Percentiles rank a stretch among this genome's conserved stretches.
These are phyloP conservation scores for Aureobasidium sp. DNA, from an alignment of 2,329 filamentous ascomycete genomes.

Conservation along the genomic window DNA sequence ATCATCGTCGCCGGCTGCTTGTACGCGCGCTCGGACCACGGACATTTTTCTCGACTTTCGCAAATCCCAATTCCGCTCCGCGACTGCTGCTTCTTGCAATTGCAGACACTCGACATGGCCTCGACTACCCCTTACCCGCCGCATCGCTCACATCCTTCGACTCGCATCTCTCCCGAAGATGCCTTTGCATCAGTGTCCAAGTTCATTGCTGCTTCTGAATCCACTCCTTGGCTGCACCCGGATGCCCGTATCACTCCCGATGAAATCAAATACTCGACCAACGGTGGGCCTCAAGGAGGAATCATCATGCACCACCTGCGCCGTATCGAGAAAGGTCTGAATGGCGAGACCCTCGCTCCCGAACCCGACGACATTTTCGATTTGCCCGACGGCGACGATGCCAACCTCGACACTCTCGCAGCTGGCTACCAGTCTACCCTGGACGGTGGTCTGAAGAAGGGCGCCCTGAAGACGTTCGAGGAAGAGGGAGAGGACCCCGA, in stretches of 20 bases:
- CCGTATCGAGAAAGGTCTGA: slow-evolving; percentile 46
- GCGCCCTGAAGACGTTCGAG: slow-evolving; percentile 16
- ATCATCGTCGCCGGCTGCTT: neutral
- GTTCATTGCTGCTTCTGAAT: slow-evolving; percentile 36
- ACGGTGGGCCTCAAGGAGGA: slow-evolving; percentile 38
- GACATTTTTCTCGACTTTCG: slow-evolving; percentile 2
- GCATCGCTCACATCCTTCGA: slow-evolving; percentile 27
- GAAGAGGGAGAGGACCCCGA: slow-evolving; percentile 34
- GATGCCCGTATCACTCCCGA: slow-evolving; percentile 39
- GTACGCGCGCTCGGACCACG: neutral
- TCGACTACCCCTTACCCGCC: slow-evolving; percentile 30
- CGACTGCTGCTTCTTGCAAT: neutral
- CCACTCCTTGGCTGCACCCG: slow-evolving; percentile 41
- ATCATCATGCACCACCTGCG: slow-evolving; percentile 48
- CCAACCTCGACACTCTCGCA: neutral
- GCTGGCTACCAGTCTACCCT: slow-evolving; percentile 15
- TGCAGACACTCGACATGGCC: slow-evolving; percentile 10
- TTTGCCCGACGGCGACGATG: neutral
- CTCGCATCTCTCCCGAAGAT: slow-evolving; percentile 27
- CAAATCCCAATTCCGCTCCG: slow-evolving; percentile 2
- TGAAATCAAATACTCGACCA: slow-evolving; percentile 37
- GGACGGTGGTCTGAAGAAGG: slow-evolving; percentile 17
- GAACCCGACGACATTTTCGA: slow-evolving; percentile 25
- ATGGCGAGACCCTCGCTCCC: slow-evolving; percentile 44
- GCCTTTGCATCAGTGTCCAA: slow-evolving; percentile 33